These are phyloP conservation scores for Cairneyella variabilis DNA, from an alignment of 495 filamentous ascomycete species.

Conservation along the genomic window DNA sequence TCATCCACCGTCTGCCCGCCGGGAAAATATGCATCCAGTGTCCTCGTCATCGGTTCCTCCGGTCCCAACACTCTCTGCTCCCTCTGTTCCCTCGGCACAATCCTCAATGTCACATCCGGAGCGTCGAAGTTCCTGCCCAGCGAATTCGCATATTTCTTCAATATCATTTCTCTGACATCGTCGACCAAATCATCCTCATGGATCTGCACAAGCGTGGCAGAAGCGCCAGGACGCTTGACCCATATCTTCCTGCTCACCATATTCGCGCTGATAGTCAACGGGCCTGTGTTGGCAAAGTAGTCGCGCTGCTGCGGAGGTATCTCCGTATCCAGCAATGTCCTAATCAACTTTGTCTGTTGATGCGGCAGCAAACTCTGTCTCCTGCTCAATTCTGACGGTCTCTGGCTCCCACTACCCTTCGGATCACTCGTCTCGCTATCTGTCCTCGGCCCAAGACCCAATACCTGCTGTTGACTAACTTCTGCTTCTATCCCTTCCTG, in stretches of 20 bases:
- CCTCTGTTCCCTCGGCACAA: conserved; percentile 43
- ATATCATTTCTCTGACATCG: conserved; percentile 87
- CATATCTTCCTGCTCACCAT: conserved; percentile 69
- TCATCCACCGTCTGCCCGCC: conserved; percentile 88
- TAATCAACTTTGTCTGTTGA: conserved; percentile 43
- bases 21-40: conserved; percentile 81
- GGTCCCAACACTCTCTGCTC: conserved; percentile 72
- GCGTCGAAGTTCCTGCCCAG: conserved; percentile 84
- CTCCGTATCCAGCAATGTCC: conserved; percentile 38
- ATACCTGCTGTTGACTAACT: too few relatives aligned
- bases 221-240: conserved; percentile 82
- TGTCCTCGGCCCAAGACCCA: too few relatives aligned
- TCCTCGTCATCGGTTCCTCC: conserved; percentile 76
- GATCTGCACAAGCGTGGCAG: conserved; percentile 82
- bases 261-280: conserved; percentile 35
- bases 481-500: too few relatives aligned
- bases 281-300: conserved; percentile 32
- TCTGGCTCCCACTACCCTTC: not conserved
- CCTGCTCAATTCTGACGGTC: conserved; percentile 14
- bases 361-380: conserved; percentile 44
- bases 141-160: conserved; percentile 91
- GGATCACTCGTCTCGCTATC: not conserved
- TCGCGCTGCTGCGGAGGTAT: conserved; percentile 26
- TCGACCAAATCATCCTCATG: conserved; percentile 89
- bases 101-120: conserved; percentile 74